phyloP scores from a whole-genome alignment of 2,329 filamentous ascomycete species.

The Trichoderma koningiopsis region DNA sequence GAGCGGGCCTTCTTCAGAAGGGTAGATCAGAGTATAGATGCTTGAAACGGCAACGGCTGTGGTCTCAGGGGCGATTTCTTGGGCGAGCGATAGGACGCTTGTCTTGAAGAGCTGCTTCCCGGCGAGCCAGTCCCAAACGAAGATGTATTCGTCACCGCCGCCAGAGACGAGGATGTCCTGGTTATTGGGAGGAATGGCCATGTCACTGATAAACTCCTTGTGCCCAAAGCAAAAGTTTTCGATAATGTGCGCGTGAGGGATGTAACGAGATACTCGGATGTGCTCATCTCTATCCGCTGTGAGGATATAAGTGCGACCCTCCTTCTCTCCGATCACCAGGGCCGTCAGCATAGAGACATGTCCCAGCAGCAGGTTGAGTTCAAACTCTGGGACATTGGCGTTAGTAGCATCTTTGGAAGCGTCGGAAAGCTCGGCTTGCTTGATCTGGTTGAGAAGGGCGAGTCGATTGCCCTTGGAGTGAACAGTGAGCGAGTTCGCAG shows the following conservation, averaged over 20 bases:
- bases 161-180: slow-evolving; percentile 76
- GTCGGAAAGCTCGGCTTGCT: slow-evolving; percentile 43
- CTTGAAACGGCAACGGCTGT: slow-evolving; percentile 52
- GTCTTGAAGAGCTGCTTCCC: slow-evolving; percentile 57
- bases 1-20: slow-evolving; percentile 34
- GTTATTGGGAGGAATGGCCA: slow-evolving; percentile 63
- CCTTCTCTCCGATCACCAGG: slow-evolving; percentile 56
- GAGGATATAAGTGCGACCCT: slow-evolving; percentile 52
- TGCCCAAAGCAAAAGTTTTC: slow-evolving; percentile 90
- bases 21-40: slow-evolving; percentile 42
- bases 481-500: slow-evolving; percentile 62
- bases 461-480: slow-evolving; percentile 65
- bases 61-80: slow-evolving; percentile 40
- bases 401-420: slow-evolving; percentile 35
- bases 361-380: slow-evolving; percentile 78
- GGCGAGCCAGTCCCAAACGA: slow-evolving; percentile 79
- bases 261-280: slow-evolving; percentile 81
- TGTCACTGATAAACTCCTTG: slow-evolving; percentile 75
- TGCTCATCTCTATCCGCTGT: slow-evolving; percentile 67
- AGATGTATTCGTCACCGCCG: slow-evolving; percentile 78
- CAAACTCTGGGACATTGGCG: slow-evolving; percentile 58
- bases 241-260: slow-evolving; percentile 83
- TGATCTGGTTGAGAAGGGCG: slow-evolving; percentile 61
- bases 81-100: slow-evolving; percentile 51
- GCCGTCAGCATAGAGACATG: slow-evolving; percentile 95